Percentiles rank a stretch among this genome's conserved stretches.
Evolutionary conservation across 345 rosid genomes (phyloP).

Genomic region (Dovyalis caffra): DNA sequence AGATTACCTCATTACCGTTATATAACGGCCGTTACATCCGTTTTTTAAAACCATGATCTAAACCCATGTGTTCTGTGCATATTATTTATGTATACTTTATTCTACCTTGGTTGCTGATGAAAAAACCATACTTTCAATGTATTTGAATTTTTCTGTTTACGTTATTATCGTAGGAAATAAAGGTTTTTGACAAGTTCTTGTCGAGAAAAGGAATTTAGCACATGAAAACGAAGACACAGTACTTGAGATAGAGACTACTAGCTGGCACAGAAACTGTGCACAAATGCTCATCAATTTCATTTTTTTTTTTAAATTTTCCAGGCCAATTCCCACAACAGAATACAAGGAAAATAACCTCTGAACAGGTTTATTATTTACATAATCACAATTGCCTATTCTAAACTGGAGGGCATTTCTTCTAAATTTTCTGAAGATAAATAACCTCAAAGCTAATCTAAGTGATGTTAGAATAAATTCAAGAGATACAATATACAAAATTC

Average conservation of each 20-base stretch:
- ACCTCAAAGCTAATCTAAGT: background rate
- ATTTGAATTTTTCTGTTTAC: too few species aligned
- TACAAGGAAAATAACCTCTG: background rate
- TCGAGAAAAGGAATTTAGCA: background rate
- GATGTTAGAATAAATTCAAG: slow-evolving; percentile 18
- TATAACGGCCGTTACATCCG: too few species aligned
- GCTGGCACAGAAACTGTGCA: background rate
- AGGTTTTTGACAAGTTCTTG: background rate
- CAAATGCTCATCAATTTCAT: background rate
- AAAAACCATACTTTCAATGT: too few species aligned
- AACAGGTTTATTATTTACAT: slow-evolving; percentile 18
- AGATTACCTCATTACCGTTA: too few species aligned
- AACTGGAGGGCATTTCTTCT: background rate
- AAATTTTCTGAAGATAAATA: background rate
- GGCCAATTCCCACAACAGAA: background rate
- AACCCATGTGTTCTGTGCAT: too few species aligned
- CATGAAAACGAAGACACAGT: background rate
- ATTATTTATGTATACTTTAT: too few species aligned
- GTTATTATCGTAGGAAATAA: too few species aligned
- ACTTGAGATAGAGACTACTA: background rate
- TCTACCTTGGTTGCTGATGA: too few species aligned
- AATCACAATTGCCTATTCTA: slow-evolving; percentile 6
- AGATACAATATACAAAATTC: slow-evolving; percentile 16
- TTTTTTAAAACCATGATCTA: too few species aligned
- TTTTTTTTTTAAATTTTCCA: background rate